Evolutionary conservation across 1,284 basidiomycete genomes (phyloP).

Genomic region (Pascua sp.): DNA sequence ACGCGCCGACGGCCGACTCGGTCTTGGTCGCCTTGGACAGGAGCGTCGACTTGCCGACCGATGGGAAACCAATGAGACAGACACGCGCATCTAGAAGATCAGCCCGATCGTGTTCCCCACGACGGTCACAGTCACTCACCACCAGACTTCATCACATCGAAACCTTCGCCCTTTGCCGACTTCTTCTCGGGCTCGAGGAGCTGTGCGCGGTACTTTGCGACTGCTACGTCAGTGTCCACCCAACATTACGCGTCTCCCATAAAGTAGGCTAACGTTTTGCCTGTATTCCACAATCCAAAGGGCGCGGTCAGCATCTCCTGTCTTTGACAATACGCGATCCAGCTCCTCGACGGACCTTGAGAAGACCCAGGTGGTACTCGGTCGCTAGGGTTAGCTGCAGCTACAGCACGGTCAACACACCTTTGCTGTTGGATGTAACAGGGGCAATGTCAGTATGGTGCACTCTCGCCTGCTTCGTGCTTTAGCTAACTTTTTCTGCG

Average conservation of each 20-base stretch:
- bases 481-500: slow-evolving; percentile 87
- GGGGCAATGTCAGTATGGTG: slow-evolving; percentile 1
- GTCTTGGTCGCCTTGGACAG: slow-evolving; percentile 90
- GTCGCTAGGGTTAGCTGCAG: slow-evolving; percentile 57
- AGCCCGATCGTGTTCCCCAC: not conserved
- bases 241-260: not conserved
- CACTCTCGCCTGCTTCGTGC: not conserved
- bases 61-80: slow-evolving; percentile 89
- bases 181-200: slow-evolving; percentile 78
- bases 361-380: slow-evolving; percentile 70
- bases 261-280: slow-evolving; percentile 32
- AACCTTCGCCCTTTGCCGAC: slow-evolving; percentile 76
- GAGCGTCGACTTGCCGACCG: slow-evolving; percentile 92
- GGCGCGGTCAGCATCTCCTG: slow-evolving; percentile 5
- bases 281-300: slow-evolving; percentile 10
- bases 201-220: slow-evolving; percentile 86
- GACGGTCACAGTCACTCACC: slow-evolving; percentile 36
- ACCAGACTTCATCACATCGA: slow-evolving; percentile 90
- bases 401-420: slow-evolving; percentile 2
- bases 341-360: slow-evolving; percentile 30
- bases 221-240: slow-evolving; percentile 8
- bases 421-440: slow-evolving; percentile 15
- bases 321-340: not conserved
- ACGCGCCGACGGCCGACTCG: slow-evolving; percentile 79
- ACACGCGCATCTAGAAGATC: slow-evolving; percentile 69